Evolutionary conservation across 768 basidiomycete genomes (phyloP), one percentile per base, ranked within the genome.

Genomic region (Crassisporium funariophilum): DNA sequence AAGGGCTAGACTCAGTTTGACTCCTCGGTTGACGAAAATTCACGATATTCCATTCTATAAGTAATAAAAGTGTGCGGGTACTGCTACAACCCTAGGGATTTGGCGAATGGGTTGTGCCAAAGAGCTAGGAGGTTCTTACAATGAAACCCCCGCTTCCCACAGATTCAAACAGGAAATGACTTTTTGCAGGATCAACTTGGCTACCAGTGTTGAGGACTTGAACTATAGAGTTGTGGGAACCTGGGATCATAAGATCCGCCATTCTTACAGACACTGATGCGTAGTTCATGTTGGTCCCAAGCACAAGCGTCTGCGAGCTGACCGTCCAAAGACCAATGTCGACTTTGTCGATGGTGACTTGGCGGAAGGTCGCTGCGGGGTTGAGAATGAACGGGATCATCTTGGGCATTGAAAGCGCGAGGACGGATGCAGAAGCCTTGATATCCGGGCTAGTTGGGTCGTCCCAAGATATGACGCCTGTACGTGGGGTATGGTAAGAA

Each of bases 381-480:
- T 64, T 66, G 38, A 78, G 66, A 49, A 83, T 67, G 62, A 73
- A 80, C 0, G 72, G 63, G 0, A 69, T 72, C 58, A 82, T 75
- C 15, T 64, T 64, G 2, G 72, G 69, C 11, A 81, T 54, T 8
- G 76, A 64, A 6, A 60, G 56, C 3, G 80, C 81, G 11, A 83
- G 69, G 4, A 58, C 52, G 0, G 82, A 83, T 1, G 79, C 72
- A 4, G 74, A 72, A 1, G 64, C 55, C 59, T 83, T 80, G 66
- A 84, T 81, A 29, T 81, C 76, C 4, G 68, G 42, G 0, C 74
- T 53, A 0, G 76, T 81, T 0, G 81, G 81, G 57, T 84, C 80
- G 35, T 63, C 63, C 82, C 82, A 79, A 22, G 78, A 73, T 15
- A 77, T 64, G 2, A 82, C 75, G 4, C 70, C 72, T 73, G 41